Evolutionary conservation across 345 rosid genomes (phyloP), one percentile per base, ranked within the genome.

Genomic region (Orychophragmus violaceus): DNA sequence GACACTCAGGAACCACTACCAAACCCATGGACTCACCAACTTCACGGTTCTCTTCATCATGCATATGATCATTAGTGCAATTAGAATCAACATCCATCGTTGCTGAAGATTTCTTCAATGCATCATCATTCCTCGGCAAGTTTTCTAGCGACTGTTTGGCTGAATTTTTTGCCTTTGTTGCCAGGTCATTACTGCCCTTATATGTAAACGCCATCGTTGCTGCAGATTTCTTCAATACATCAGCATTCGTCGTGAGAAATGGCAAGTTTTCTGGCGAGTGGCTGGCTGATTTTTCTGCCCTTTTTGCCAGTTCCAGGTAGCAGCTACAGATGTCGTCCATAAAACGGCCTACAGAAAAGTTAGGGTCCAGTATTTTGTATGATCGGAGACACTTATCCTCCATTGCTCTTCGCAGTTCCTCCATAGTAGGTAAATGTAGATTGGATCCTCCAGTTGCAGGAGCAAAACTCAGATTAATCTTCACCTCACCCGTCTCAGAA

Each of bases 251-350:
- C 9, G 79, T 76, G 68, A 75, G 41, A 74, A 74, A 77, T 16
- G 68, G 59, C 50, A 78, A 56, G 28, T 60, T 73, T 66, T 82
- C 95, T 84, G 80, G 91, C 57, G 82, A 76, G 64, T 82, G 80
- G 78, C 59, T 76, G 72, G 83, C 77, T 62, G 81, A 64, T 73
- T 82, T 77, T 67, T 79, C 77, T 13, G 81, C 83, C 75, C 84
- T 80, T 70, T 83, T 82, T 58, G 87, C 82, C 76, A 85, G 54
- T 57, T 86, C 95, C 69, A 84, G 61, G 80, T 82, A 83, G 90
- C 90, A 86, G 49, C 84, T 83, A 81, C 90, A 88, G 75, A 88
- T 77, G 84, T 90, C 97, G 73, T 77, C 79, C 85, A 93, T 64
- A 76, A 93, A 71, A 66, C 83, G 79, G 71, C 52, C 56, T 50